Percentiles rank a stretch among this genome's conserved stretches.
phyloP scores from a whole-genome alignment of 2,329 filamentous ascomycete species.

The Trichophyton verrucosum region DNA sequence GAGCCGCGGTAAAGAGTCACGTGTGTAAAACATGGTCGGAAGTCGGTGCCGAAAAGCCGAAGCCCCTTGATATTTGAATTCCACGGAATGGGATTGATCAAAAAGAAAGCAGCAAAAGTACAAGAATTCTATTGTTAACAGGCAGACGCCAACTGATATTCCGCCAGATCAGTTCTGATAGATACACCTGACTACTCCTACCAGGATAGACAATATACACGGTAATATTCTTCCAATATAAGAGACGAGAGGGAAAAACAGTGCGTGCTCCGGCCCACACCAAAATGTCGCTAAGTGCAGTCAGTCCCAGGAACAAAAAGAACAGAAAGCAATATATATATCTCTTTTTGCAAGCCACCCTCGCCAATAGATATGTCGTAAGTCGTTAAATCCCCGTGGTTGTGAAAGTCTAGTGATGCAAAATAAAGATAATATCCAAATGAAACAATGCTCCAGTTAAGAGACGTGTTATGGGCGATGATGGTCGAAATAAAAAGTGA shows the following conservation, averaged over 20 bases:
- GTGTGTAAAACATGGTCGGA: neutral
- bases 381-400: conserved; percentile 1
- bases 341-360: neutral
- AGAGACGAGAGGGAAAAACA: neutral
- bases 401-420: conserved; percentile 2
- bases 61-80: too few species aligned
- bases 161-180: neutral
- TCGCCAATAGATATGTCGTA: neutral
- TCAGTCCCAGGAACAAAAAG: neutral
- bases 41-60: conserved; percentile 1
- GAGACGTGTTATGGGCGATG: neutral
- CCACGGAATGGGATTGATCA: neutral
- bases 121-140: neutral
- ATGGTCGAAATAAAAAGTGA: neutral
- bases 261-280: neutral
- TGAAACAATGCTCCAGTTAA: conserved; percentile 2
- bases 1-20: neutral
- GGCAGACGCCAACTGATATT: neutral
- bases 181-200: conserved; percentile 1
- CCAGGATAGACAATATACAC: conserved; percentile 1
- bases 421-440: conserved; percentile 1
- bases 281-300: conserved; percentile 1
- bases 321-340: conserved; percentile 1
- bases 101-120: neutral
- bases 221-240: neutral